Conservation (phyloP, 1,284 basidiomycete genomes). For the Sanghuangporus sanghuang region DNA sequence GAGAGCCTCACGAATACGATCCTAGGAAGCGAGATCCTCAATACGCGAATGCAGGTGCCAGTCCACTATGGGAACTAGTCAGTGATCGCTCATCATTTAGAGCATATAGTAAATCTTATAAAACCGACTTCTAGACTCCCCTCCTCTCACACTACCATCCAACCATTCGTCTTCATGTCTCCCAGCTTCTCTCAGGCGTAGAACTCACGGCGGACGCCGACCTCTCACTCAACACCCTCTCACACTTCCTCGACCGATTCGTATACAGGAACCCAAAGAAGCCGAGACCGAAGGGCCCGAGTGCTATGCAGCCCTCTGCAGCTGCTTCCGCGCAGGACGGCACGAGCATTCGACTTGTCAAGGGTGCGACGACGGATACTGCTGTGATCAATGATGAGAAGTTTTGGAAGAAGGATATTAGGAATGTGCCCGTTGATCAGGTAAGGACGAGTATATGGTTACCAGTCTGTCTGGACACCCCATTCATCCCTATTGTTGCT, state of each 20-base stretch:
- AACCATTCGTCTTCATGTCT: constrained; percentile 81
- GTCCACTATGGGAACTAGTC: constrained; percentile 89
- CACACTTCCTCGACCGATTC: constrained; percentile 86
- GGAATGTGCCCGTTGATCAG: constrained; percentile 87
- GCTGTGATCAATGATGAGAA: constrained; percentile 71
- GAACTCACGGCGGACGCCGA: constrained; percentile 82
- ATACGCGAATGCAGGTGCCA: constrained; percentile 77
- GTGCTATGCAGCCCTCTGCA: constrained; percentile 94
- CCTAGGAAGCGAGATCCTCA: constrained; percentile 89
- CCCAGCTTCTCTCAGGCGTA: constrained; percentile 68
- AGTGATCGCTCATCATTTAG: constrained; percentile 24
- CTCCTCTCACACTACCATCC: constrained; percentile 90
- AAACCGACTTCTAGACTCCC: constrained; percentile 47
- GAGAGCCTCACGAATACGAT: constrained; percentile 61
- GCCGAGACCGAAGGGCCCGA: constrained; percentile 65
- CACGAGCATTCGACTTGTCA: constrained; percentile 64
- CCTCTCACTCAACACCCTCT: constrained; percentile 88
- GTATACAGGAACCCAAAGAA: constrained; percentile 98
- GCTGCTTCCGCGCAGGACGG: constrained; percentile 45
- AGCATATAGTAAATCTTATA: background rate
- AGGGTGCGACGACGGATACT: constrained; percentile 50
- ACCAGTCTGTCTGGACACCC: too few relatives aligned
- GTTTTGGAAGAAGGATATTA: constrained; percentile 72
- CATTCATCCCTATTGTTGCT: constrained; percentile 5
- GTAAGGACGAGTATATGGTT: constrained; percentile 32